These are phyloP conservation scores for Hibiscus trionum DNA, from an alignment of 345 rosid species.

Conservation along the genomic window DNA sequence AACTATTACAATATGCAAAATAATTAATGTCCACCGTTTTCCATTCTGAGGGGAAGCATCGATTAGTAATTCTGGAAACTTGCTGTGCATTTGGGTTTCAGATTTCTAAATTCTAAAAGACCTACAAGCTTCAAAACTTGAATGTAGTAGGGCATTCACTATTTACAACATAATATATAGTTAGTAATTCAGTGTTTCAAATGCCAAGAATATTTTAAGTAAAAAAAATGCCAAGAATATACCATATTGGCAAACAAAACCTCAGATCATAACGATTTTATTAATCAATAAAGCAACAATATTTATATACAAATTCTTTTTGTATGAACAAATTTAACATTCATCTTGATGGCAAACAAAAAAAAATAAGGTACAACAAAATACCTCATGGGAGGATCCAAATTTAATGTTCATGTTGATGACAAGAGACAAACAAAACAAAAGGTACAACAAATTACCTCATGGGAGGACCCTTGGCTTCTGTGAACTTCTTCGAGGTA, in stretches of 20 bases:
- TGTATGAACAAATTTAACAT: slow-evolving; percentile 7
- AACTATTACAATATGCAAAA: neutral
- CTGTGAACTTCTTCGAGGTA: slow-evolving; percentile 61
- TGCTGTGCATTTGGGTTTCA: neutral
- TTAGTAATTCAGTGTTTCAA: slow-evolving; percentile 1
- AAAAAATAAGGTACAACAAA: slow-evolving; percentile 20
- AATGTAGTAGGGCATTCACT: neutral
- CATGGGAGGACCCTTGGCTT: slow-evolving; percentile 47
- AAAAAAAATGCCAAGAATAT: neutral
- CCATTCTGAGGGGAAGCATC: slow-evolving; percentile 3
- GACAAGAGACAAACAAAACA: slow-evolving; percentile 8
- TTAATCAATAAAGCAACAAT: slow-evolving; percentile 17
- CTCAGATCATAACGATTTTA: slow-evolving; percentile 13
- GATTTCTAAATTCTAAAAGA: neutral
- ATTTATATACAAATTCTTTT: slow-evolving; percentile 19
- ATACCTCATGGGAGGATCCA: slow-evolving; percentile 35
- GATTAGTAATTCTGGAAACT: neutral
- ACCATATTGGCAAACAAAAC: neutral
- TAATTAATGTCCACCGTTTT: slow-evolving; percentile 4
- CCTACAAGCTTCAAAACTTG: neutral
- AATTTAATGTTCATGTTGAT: neutral
- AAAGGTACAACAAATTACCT: slow-evolving; percentile 31
- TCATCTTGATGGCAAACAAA: slow-evolving; percentile 11
- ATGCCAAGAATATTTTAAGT: neutral
- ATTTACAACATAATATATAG: neutral